Percentiles rank a stretch among this genome's conserved stretches.
Conservation (phyloP, 1,284 basidiomycete genomes). For the Anthracocystis setariae region DNA sequence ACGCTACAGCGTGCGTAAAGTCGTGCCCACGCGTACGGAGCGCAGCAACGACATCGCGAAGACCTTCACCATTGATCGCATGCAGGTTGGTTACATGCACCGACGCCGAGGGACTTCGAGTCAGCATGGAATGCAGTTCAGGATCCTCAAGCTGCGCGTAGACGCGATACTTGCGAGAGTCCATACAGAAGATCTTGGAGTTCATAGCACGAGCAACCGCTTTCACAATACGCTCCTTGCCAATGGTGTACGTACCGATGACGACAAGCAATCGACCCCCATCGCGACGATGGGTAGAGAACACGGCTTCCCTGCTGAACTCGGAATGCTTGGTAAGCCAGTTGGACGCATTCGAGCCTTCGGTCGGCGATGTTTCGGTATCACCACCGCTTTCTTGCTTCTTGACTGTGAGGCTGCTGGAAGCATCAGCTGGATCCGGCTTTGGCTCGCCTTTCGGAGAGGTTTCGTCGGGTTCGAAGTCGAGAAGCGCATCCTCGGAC, state of each 20-base stretch:
- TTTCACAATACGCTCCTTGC: constrained; percentile 96
- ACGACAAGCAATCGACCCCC: constrained; percentile 75
- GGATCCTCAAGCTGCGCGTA: constrained; percentile 67
- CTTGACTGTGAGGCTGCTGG: not conserved
- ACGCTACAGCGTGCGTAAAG: constrained; percentile 81
- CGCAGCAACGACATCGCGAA: constrained; percentile 75
- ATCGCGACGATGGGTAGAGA: constrained; percentile 17
- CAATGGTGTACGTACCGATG: constrained; percentile 94
- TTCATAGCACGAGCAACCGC: constrained; percentile 84
- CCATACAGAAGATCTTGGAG: constrained; percentile 89
- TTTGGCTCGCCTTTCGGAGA: constrained; percentile 4
- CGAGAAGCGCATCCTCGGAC: constrained; percentile 29
- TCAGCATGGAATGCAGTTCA: constrained; percentile 82
- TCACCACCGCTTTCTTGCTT: constrained; percentile 14
- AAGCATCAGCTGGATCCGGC: not conserved
- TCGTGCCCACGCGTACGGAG: constrained; percentile 78
- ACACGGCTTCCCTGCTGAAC: constrained; percentile 21
- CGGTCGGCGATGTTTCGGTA: constrained; percentile 5
- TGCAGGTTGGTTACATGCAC: constrained; percentile 88
- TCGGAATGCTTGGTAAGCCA: constrained; percentile 45
- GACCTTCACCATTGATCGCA: constrained; percentile 79
- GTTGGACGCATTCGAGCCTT: constrained; percentile 24
- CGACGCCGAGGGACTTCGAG: constrained; percentile 78
- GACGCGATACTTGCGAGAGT: constrained; percentile 68
- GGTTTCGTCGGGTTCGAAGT: constrained; percentile 3